These are phyloP conservation scores for sunflower (Helianthus annuus) DNA, from an alignment of 129 eudicot species.

Conservation along the genomic window DNA sequence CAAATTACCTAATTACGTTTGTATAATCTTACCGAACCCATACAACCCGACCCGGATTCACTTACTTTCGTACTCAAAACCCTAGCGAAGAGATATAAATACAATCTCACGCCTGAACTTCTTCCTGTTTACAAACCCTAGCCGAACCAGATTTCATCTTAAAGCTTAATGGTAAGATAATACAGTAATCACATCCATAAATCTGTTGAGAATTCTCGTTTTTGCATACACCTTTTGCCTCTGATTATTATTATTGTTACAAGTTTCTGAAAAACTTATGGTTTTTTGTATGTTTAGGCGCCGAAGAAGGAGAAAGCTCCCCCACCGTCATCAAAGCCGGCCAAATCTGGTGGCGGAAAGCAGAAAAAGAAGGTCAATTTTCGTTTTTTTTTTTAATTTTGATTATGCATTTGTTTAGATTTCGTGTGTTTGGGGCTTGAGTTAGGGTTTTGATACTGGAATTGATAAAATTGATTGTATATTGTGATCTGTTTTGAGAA, in stretches of 20 bases:
- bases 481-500: not conserved
- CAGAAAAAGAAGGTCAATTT: slow-evolving; percentile 12
- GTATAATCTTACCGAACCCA: no score
- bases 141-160: not conserved
- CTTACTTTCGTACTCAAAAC: not conserved
- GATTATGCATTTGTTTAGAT: not conserved
- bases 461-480: not conserved
- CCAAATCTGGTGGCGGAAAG: slow-evolving; percentile 15
- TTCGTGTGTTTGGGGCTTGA: not conserved
- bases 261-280: not conserved
- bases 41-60: slow-evolving; percentile 2
- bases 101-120: not conserved
- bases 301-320: slow-evolving; percentile 17
- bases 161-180: slow-evolving; percentile 5
- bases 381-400: not conserved
- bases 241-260: not conserved
- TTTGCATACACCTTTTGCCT: not conserved
- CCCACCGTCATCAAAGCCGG: slow-evolving; percentile 14
- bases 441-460: not conserved
- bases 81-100: slow-evolving; percentile 1
- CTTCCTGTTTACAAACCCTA: slow-evolving; percentile 8
- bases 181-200: not conserved
- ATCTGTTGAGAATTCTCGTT: not conserved
- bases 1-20: no score
- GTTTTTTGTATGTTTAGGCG: not conserved